Base-by-base conservation (phyloP, 2,329 filamentous ascomycete genomes). In the Arthrobotrys musiformis region DNA sequence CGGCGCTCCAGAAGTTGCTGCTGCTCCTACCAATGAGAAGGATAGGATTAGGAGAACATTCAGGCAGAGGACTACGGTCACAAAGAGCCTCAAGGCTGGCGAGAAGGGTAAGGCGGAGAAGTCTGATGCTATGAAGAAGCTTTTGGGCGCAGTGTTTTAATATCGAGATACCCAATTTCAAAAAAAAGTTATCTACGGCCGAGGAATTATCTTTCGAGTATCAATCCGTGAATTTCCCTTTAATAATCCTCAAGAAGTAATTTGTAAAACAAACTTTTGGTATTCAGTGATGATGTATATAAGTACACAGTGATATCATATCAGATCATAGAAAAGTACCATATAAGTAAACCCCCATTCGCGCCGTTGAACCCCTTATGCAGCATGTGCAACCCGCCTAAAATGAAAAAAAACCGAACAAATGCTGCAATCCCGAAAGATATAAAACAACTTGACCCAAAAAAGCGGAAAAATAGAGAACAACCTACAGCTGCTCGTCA, bases 81-180 rank as follows among this genome's bases (percentile, higher is more conserved):
- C 84, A 74, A 89, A 87, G 82, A 84, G 81, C n/a, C 74, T 69
- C 7, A 80, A 77, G 40, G 78, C 64, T n/a, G 63, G 61, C n/a
- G 79, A 68, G 54, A 70, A 79, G 58, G 82, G 60, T 46, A 61
- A 40, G 81, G 60, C 84, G 85, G 62, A 88, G 28, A 77, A 88
- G 81, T 85, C 87, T 1, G 88, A 88, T 33, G 85, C 87, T 66
- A 87, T 90, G 7, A 87, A 87, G 80, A 86, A 87, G 79, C 87
- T 90, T 48, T 82, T 90, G 79, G 89, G 87, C 84, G 90, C 89
- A 83, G 90, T 91, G 79, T 91, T 91, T 80, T 91, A 82, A 81
- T 46, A 52, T 42, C 26, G 30, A 60, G 42, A 56, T 61, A 73
- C 46, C 48, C 35, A 35, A 48, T 44, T 46, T 44, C 11, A 44